phyloP scores from a whole-genome alignment of 768 basidiomycete genomes.

The Tremella mesenterica region DNA sequence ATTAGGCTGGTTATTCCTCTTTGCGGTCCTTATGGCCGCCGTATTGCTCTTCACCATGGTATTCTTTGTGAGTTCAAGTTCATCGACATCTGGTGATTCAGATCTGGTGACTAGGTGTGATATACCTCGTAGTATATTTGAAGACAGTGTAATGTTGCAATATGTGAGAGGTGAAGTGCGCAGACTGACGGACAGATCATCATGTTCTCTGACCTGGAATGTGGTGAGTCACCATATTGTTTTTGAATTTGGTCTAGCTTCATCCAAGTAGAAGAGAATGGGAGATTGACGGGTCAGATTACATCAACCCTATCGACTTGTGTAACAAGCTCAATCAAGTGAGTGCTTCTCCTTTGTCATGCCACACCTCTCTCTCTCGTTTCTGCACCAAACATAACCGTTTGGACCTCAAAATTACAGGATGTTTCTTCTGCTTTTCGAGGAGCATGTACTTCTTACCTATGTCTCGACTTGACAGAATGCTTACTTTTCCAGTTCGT shows the following conservation, averaged over 20 bases:
- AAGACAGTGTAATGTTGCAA: too few relatives aligned
- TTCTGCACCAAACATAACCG: too few relatives aligned
- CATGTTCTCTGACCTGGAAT: conserved; percentile 99
- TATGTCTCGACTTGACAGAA: neutral
- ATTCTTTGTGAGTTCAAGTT: conserved; percentile 89
- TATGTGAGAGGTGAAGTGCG: neutral
- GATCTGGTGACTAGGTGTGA: too few relatives aligned
- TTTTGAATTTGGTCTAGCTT: neutral
- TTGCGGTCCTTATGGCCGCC: conserved; percentile 89
- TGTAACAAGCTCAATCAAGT: conserved; percentile 99
- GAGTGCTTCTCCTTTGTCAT: conserved; percentile 27
- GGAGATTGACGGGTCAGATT: conserved; percentile 49
- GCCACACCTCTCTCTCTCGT: neutral
- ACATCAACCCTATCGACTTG: conserved; percentile 99
- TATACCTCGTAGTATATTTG: too few relatives aligned
- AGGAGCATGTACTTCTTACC: neutral
- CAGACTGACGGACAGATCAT: conserved; percentile 65
- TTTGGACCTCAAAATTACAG: too few relatives aligned
- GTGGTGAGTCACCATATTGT: conserved; percentile 48
- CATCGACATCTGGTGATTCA: too few relatives aligned
- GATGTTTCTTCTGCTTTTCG: too few relatives aligned
- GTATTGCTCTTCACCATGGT: conserved; percentile 96
- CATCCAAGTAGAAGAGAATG: neutral
- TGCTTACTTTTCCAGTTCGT: conserved; percentile 61
- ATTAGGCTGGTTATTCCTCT: conserved; percentile 94